These are phyloP conservation scores for Postia placenta DNA, from an alignment of 768 basidiomycete genomes.

Conservation along the genomic window DNA sequence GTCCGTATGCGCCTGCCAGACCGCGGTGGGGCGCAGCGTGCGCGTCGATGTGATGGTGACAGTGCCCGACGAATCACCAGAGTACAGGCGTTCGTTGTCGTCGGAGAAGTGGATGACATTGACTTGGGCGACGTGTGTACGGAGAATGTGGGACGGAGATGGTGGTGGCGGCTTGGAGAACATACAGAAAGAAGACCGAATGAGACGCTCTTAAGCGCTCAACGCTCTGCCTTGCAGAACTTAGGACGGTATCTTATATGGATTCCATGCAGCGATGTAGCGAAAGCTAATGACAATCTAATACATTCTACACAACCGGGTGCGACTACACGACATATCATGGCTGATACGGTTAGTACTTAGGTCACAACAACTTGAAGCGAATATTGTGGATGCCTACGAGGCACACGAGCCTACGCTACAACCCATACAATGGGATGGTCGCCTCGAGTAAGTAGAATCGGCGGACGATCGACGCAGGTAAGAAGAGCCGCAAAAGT, in stretches of 20 bases:
- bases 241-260: no score
- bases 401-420: not conserved
- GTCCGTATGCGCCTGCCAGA: slow-evolving; percentile 78
- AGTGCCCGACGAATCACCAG: slow-evolving; percentile 77
- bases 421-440: not conserved
- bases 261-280: not conserved
- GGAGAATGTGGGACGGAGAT: slow-evolving; percentile 67
- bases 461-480: no score
- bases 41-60: slow-evolving; percentile 73
- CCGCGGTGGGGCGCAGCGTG: slow-evolving; percentile 62
- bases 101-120: slow-evolving; percentile 55
- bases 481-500: no score
- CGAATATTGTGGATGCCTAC: not conserved
- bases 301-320: not conserved
- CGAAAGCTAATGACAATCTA: not conserved
- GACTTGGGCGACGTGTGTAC: slow-evolving; percentile 64
- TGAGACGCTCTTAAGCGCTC: not conserved
- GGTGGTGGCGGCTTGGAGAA: slow-evolving; percentile 27
- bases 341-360: not conserved
- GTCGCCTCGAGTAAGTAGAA: not conserved
- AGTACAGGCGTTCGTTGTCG: slow-evolving; percentile 78
- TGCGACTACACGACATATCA: not conserved
- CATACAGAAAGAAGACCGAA: slow-evolving; percentile 1
- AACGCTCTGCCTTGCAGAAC: not conserved
- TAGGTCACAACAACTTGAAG: not conserved